Conservation (phyloP, 352 stramenopile genomes). For the Globisporangium rhizosaccharum region DNA sequence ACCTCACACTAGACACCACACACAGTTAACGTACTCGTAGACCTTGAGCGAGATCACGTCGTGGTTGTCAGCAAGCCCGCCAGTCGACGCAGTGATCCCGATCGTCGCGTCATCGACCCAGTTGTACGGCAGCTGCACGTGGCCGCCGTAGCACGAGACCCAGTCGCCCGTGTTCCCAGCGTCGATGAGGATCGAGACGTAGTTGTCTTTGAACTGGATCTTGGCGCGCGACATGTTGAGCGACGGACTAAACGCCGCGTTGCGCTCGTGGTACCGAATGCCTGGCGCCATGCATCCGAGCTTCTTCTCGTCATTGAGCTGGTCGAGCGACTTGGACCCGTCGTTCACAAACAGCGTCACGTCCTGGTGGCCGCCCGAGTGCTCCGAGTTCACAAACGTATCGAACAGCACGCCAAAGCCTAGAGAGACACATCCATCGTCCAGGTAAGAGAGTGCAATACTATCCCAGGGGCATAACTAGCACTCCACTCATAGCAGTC, state of each 20-base stretch:
- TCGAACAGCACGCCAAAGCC: constrained; percentile 79
- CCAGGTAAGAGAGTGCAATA: neutral
- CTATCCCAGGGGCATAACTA: neutral
- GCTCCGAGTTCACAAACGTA: constrained; percentile 82
- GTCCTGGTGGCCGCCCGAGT: constrained; percentile 75
- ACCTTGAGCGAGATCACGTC: constrained; percentile 69
- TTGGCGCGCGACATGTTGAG: constrained; percentile 80
- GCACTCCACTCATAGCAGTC: neutral
- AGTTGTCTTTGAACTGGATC: constrained; percentile 71
- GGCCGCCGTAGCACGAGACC: constrained; percentile 56
- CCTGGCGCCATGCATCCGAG: constrained; percentile 67
- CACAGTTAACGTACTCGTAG: constrained; percentile 55
- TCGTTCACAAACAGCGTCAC: constrained; percentile 82
- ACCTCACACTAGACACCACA: neutral
- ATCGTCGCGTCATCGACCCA: constrained; percentile 68
- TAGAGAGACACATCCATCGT: neutral
- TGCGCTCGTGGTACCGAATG: constrained; percentile 81
- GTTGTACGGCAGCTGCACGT: constrained; percentile 37
- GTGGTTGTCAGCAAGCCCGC: constrained; percentile 81
- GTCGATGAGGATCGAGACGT: constrained; percentile 66
- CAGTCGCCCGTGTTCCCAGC: constrained; percentile 67
- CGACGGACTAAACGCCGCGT: constrained; percentile 69
- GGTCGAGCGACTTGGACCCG: constrained; percentile 66
- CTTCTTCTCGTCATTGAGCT: constrained; percentile 67
- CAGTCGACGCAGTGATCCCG: constrained; percentile 74